Base-by-base conservation (phyloP, 805 yeast species). In the Millerozyma acaciae region DNA sequence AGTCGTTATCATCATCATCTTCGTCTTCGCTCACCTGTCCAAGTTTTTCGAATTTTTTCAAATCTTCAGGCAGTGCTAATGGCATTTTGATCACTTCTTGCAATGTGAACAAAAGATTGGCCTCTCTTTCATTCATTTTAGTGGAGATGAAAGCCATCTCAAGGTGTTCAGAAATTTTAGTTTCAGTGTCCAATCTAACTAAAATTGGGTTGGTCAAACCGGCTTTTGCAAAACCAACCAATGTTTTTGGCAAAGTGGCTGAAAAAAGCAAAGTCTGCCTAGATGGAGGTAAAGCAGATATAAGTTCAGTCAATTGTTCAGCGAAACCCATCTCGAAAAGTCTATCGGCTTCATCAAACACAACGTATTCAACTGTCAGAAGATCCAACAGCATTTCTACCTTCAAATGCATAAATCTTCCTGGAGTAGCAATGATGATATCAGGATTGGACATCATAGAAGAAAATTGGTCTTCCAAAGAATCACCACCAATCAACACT, bases 301-400 rank as follows among this genome's bases (percentile, higher is more conserved):
- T 62, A 45, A 93, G 72, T 57, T 90, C 97, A 51, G 84, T 87
- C 52, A 90, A 71, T 53, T 90, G 97, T 50, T 87, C 96, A 18
- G 89, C 81, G 56, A 90, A 90, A 37, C 97, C 97, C 86, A 88
- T 80, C 64, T 90, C 98, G 51, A 90, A 90, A 50, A 90, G 73
- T 55, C 97, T 75, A 68, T 90, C 98, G 21, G 97, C 97, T 66
- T 90, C 98, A 62, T 90, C 98, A 55, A 90, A 90, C 1, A 89
- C 95, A 27, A 89, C 83, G 51, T 84, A 90, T 55, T 93, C 96
- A 12, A 93, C 77, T 2, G 86, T 73, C 44, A 75, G 76, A 58
- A 93, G 70, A 51, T 87, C 95, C 34, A 93, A 66, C 40, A 76
- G 76, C 99, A 93, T 93, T 64, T 93, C 99, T 17, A 90, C 89